Evolutionary conservation across 352 stramenopile species (phyloP).

Genomic region (Bremia lactucae): DNA sequence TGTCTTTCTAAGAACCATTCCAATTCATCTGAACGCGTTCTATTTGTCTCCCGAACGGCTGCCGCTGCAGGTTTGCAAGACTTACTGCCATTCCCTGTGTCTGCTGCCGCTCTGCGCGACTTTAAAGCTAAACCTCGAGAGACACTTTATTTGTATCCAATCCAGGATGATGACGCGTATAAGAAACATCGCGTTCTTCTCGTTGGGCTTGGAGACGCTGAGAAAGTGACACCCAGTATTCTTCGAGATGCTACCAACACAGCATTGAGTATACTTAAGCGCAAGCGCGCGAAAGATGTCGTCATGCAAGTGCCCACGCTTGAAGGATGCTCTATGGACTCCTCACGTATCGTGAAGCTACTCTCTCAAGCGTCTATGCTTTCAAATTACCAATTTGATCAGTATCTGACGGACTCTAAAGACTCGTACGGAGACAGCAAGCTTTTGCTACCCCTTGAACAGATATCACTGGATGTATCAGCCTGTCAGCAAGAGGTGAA

Average conservation of each 20-base stretch:
- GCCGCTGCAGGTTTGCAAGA: conserved; percentile 16
- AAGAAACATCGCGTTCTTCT: conserved; percentile 52
- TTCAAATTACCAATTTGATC: conserved; percentile 84
- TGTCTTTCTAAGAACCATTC: conserved; percentile 15
- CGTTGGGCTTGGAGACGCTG: conserved; percentile 54
- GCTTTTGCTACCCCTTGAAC: conserved; percentile 50
- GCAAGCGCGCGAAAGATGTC: conserved; percentile 41
- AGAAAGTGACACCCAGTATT: conserved; percentile 50
- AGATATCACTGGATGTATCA: conserved; percentile 47
- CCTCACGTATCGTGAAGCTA: conserved; percentile 47
- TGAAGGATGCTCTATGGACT: conserved; percentile 14
- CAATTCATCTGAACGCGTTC: conserved; percentile 31
- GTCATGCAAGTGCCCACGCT: conserved; percentile 47
- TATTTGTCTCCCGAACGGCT: conserved; percentile 34
- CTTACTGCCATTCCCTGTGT: conserved; percentile 58
- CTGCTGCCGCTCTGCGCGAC: conserved; percentile 43
- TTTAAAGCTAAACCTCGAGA: conserved; percentile 61
- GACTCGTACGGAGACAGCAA: conserved; percentile 53
- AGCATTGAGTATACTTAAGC: conserved; percentile 35
- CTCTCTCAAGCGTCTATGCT: conserved; percentile 67
- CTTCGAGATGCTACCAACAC: conserved; percentile 61
- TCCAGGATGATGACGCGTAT: conserved; percentile 19
- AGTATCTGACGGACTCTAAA: conserved; percentile 55
- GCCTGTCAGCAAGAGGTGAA: conserved; percentile 52
- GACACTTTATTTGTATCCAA: conserved; percentile 65